Evolutionary conservation across 805 yeast species (phyloP).

Genomic region (Candida saitoana): DNA sequence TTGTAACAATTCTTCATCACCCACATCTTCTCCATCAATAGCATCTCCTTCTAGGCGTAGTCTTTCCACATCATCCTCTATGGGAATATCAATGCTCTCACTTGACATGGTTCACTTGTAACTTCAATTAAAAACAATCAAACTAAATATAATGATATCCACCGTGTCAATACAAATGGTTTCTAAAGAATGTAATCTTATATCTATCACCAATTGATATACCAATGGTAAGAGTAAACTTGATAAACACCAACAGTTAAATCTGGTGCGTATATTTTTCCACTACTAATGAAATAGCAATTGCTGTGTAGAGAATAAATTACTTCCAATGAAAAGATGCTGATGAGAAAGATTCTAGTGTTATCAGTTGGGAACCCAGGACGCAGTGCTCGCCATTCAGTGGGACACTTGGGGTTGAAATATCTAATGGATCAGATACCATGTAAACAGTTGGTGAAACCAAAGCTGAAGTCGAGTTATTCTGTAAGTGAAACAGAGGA

Average conservation of each 20-base stretch:
- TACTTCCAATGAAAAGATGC: background rate
- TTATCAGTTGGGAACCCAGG: slow-evolving; percentile 42
- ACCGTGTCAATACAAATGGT: too few relatives aligned
- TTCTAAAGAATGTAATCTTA: too few relatives aligned
- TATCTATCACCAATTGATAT: background rate
- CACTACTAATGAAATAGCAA: too few relatives aligned
- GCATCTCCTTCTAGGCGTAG: background rate
- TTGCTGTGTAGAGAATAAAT: too few relatives aligned
- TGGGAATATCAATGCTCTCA: background rate
- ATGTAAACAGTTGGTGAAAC: slow-evolving; percentile 25
- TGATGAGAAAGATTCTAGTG: slow-evolving; percentile 10
- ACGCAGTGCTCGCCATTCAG: slow-evolving; percentile 34
- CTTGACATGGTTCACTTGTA: too few relatives aligned
- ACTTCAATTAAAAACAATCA: too few relatives aligned
- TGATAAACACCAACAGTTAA: too few relatives aligned
- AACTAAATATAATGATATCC: too few relatives aligned
- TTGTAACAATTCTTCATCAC: background rate
- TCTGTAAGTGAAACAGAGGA: slow-evolving; percentile 21
- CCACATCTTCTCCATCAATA: background rate
- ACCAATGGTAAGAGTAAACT: too few relatives aligned
- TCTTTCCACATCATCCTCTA: background rate
- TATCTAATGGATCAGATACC: slow-evolving; percentile 21
- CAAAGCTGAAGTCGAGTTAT: slow-evolving; percentile 19
- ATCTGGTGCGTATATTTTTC: background rate
- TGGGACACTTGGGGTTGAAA: slow-evolving; percentile 33